Percentiles rank a stretch among this genome's conserved stretches.
phyloP scores from a whole-genome alignment of 352 stramenopile species.

The Pythium volutum region DNA sequence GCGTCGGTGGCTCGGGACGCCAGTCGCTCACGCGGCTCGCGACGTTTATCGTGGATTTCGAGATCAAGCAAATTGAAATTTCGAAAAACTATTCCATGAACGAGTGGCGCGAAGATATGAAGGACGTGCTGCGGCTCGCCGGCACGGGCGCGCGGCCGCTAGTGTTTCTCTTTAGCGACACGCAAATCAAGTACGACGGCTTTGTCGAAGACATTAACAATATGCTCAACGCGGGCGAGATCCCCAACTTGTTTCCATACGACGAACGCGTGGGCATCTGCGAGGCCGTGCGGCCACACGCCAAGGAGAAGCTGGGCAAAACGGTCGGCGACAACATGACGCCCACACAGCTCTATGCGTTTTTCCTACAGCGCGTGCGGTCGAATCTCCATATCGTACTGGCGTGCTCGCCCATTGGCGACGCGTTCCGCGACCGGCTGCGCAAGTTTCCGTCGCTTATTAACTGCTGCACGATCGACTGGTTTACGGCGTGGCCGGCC shows the following conservation, averaged over 20 bases:
- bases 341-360: slow-evolving; percentile 87
- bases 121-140: slow-evolving; percentile 87
- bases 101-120: slow-evolving; percentile 95
- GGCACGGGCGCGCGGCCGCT: slow-evolving; percentile 84
- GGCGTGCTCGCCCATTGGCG: slow-evolving; percentile 93
- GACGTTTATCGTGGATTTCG: slow-evolving; percentile 92
- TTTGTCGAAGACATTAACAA: slow-evolving; percentile 97
- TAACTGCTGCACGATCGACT: slow-evolving; percentile 98
- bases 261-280: slow-evolving; percentile 91
- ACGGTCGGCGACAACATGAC: slow-evolving; percentile 90
- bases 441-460: slow-evolving; percentile 95
- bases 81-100: slow-evolving; percentile 93
- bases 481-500: slow-evolving; percentile 94
- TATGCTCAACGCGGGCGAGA: slow-evolving; percentile 94
- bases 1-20: slow-evolving; percentile 90
- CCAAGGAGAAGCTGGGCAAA: slow-evolving; percentile 91
- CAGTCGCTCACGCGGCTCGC: slow-evolving; percentile 92
- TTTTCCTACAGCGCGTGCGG: slow-evolving; percentile 91
- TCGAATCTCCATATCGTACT: slow-evolving; percentile 94
- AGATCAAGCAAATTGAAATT: slow-evolving; percentile 94
- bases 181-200: slow-evolving; percentile 95
- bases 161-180: slow-evolving; percentile 94
- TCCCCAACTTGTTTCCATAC: slow-evolving; percentile 94
- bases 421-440: slow-evolving; percentile 92
- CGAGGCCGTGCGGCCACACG: slow-evolving; percentile 87